Percentiles rank a stretch among this genome's conserved stretches.
Conservation (phyloP, 2,329 filamentous ascomycete species). For the Calonectria pseudoturangicola region DNA sequence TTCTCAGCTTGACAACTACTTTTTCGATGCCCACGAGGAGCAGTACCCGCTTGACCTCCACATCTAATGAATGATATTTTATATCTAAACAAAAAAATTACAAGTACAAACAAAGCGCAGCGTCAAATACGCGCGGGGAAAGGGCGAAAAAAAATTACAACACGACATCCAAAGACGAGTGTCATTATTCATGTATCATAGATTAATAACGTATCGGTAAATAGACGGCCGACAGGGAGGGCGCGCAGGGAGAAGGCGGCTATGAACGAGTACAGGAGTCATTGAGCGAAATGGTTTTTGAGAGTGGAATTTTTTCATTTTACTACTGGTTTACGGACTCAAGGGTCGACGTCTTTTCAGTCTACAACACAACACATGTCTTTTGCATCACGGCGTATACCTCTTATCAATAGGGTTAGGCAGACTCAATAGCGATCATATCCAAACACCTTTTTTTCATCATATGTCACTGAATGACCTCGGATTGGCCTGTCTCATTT, state of each 20-base stretch:
- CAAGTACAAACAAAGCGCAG: not conserved
- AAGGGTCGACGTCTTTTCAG: not conserved
- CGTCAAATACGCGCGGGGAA: not conserved
- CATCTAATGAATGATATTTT: conserved; percentile 13
- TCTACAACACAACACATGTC: not conserved
- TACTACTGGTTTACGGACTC: conserved; percentile 1
- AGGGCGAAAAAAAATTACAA: not conserved
- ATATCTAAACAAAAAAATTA: not conserved
- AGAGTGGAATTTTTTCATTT: not conserved
- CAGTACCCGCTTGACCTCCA: conserved; percentile 35
- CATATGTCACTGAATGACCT: not conserved
- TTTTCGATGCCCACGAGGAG: conserved; percentile 41
- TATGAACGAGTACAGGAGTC: conserved; percentile 14
- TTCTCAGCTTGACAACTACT: conserved; percentile 38
- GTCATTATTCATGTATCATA: conserved; percentile 23
- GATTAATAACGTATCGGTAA: conserved; percentile 25
- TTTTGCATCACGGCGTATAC: conserved; percentile 25
- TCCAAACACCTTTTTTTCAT: conserved; percentile 5
- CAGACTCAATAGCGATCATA: conserved; percentile 25
- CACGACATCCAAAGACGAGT: not conserved
- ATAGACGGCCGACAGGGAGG: conserved; percentile 15
- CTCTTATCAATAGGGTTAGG: conserved; percentile 20
- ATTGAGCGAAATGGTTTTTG: conserved; percentile 9
- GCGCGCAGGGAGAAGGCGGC: not conserved
- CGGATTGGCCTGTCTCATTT: not conserved